Percentiles rank a stretch among this genome's conserved stretches.
phyloP scores from a whole-genome alignment of 352 stramenopile species.

The Elongisporangium undulatum region DNA sequence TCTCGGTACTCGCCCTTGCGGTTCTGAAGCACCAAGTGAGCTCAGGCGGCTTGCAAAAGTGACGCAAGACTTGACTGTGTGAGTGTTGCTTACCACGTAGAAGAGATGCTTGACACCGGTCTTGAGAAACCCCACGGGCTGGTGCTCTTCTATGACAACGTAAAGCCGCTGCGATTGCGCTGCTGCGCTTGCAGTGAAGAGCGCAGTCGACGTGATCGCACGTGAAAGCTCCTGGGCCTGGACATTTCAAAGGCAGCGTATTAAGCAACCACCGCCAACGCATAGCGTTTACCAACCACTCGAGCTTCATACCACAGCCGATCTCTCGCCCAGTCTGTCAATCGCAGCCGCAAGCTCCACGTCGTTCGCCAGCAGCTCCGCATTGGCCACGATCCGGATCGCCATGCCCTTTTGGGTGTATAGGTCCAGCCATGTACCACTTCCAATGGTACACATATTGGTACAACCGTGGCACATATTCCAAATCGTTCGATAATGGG shows the following conservation, averaged over 20 bases:
- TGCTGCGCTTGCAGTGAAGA: conserved; percentile 23
- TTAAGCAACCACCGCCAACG: background rate
- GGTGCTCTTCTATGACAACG: conserved; percentile 19
- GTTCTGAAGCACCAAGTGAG: conserved; percentile 22
- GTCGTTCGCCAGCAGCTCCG: conserved; percentile 16
- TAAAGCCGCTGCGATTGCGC: conserved; percentile 37
- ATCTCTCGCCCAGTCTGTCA: conserved; percentile 38
- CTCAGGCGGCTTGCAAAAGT: conserved; percentile 1
- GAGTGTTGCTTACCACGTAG: conserved; percentile 48
- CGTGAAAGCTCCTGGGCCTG: conserved; percentile 57
- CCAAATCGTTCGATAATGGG: conserved; percentile 31
- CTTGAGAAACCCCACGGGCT: conserved; percentile 57
- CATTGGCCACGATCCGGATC: conserved; percentile 18
- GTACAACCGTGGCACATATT: conserved; percentile 1
- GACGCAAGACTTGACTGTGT: too few relatives aligned
- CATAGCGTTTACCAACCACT: background rate
- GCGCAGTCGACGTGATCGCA: conserved; percentile 51
- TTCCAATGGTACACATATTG: conserved; percentile 4
- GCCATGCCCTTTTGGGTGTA: background rate
- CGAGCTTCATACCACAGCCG: conserved; percentile 27
- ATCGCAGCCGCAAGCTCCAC: conserved; percentile 18
- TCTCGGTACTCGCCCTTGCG: conserved; percentile 57
- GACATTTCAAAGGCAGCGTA: background rate
- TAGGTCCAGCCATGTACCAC: background rate
- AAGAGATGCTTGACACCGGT: conserved; percentile 67